Evolutionary conservation across 1,139 yeast genomes (phyloP).

Genomic region (Kazachstania sp.): DNA sequence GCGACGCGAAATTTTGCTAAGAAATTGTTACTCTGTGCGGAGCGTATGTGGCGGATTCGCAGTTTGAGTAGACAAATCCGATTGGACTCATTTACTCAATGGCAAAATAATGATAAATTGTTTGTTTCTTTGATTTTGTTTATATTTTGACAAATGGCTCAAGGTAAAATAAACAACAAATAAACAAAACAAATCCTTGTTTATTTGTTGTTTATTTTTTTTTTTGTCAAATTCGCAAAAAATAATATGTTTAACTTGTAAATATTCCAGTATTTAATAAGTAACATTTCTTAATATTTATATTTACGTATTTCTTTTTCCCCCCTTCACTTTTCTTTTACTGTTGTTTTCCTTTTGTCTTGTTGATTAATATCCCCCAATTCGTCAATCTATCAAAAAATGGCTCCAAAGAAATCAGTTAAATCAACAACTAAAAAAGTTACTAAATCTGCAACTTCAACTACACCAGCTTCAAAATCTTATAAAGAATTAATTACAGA

Average conservation of each 20-base stretch:
- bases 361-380: no score
- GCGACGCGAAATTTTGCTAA: no score
- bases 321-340: background rate
- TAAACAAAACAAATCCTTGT: background rate
- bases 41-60: no score
- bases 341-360: background rate
- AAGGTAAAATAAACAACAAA: background rate
- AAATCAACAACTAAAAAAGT: constrained; percentile 8
- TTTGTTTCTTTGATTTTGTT: no score
- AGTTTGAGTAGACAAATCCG: no score
- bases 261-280: no score
- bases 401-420: constrained; percentile 4
- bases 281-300: no score
- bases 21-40: no score
- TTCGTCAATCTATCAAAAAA: no score
- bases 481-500: constrained; percentile 62
- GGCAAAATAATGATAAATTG: no score
- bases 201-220: background rate
- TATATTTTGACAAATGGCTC: background rate
- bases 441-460: background rate
- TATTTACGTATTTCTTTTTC: background rate
- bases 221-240: no score
- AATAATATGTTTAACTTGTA: background rate
- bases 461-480: constrained; percentile 13
- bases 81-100: no score